A percentile compares a stretch with the other conserved stretches of the same genome.
phyloP scores from a whole-genome alignment of 768 basidiomycete genomes.

The Infundibulicybe gibba region DNA sequence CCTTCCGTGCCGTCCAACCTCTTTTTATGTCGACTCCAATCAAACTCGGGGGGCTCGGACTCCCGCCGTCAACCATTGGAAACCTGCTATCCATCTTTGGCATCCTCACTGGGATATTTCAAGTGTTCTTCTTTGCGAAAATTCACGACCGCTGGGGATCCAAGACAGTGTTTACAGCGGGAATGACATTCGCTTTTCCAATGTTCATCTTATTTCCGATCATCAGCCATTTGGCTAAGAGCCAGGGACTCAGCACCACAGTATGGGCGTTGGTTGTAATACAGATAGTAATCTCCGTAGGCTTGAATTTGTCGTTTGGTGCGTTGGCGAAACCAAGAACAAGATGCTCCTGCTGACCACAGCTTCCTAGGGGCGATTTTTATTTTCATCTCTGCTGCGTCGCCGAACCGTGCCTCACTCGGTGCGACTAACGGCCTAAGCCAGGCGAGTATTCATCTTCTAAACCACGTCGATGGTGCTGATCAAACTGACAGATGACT shows the following conservation, averaged over 20 bases:
- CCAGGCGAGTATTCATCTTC: slow-evolving; percentile 27
- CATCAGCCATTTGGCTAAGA: slow-evolving; percentile 51
- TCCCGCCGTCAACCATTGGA: slow-evolving; percentile 65
- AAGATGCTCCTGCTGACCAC: not conserved
- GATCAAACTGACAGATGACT: slow-evolving; percentile 20
- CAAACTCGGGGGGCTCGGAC: slow-evolving; percentile 63
- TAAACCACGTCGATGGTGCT: not conserved
- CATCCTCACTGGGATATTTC: slow-evolving; percentile 59
- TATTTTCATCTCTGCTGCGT: slow-evolving; percentile 63
- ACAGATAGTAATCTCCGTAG: slow-evolving; percentile 44
- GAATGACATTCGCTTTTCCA: slow-evolving; percentile 48
- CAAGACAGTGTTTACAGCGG: slow-evolving; percentile 52
- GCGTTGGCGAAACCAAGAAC: slow-evolving; percentile 16
- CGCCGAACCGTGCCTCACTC: slow-evolving; percentile 63
- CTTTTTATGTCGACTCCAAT: slow-evolving; percentile 72
- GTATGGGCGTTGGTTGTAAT: slow-evolving; percentile 50
- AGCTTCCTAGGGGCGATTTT: slow-evolving; percentile 56
- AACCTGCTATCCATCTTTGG: slow-evolving; percentile 60
- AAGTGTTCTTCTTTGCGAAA: slow-evolving; percentile 63
- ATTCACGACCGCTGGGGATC: slow-evolving; percentile 62
- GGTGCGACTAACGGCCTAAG: slow-evolving; percentile 71
- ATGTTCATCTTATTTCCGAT: slow-evolving; percentile 58
- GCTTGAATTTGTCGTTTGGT: slow-evolving; percentile 57
- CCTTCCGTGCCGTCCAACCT: slow-evolving; percentile 63
- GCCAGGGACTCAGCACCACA: slow-evolving; percentile 37